phyloP scores from a whole-genome alignment of 2,329 filamentous ascomycete species.

The Tetracladium maxilliforme region DNA sequence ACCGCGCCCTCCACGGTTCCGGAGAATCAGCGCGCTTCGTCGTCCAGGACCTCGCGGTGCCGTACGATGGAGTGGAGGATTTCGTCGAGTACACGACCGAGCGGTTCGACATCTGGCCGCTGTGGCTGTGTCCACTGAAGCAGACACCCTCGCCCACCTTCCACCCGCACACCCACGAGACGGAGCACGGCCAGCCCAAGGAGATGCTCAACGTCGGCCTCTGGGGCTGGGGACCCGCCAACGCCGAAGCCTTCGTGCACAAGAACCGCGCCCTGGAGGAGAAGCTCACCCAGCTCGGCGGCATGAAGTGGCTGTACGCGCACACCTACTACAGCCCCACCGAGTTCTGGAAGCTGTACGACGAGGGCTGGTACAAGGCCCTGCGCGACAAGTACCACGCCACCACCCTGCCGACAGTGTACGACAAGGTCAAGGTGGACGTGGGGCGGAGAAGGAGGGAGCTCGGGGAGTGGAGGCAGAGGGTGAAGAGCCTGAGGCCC shows the following conservation, averaged over 20 bases:
- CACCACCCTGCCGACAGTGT: conserved; percentile 46
- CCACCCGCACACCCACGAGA: conserved; percentile 12
- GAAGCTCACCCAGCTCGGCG: conserved; percentile 53
- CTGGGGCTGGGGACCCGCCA: conserved; percentile 48
- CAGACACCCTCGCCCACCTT: conserved; percentile 14
- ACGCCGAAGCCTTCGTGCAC: conserved; percentile 42
- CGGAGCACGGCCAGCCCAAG: conserved; percentile 19
- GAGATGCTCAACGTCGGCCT: conserved; percentile 42
- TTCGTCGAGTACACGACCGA: conserved; percentile 37
- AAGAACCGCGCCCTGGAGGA: conserved; percentile 59
- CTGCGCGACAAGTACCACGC: conserved; percentile 50
- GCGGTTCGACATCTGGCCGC: conserved; percentile 31
- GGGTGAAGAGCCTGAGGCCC: conserved; percentile 34
- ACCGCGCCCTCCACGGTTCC: conserved; percentile 44
- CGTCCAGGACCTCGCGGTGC: conserved; percentile 48
- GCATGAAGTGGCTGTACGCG: conserved; percentile 79
- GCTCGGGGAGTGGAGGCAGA: conserved; percentile 24
- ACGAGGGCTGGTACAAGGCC: conserved; percentile 41
- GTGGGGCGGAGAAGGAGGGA: conserved; percentile 24
- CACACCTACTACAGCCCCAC: conserved; percentile 68
- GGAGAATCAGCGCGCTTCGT: conserved; percentile 39
- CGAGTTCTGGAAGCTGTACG: conserved; percentile 55
- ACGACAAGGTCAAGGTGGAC: conserved; percentile 53
- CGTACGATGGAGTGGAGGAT: conserved; percentile 29
- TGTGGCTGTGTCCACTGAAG: conserved; percentile 42